phyloP scores from a whole-genome alignment of 2,329 filamentous ascomycete species.

The Fusarium sambucinum region DNA sequence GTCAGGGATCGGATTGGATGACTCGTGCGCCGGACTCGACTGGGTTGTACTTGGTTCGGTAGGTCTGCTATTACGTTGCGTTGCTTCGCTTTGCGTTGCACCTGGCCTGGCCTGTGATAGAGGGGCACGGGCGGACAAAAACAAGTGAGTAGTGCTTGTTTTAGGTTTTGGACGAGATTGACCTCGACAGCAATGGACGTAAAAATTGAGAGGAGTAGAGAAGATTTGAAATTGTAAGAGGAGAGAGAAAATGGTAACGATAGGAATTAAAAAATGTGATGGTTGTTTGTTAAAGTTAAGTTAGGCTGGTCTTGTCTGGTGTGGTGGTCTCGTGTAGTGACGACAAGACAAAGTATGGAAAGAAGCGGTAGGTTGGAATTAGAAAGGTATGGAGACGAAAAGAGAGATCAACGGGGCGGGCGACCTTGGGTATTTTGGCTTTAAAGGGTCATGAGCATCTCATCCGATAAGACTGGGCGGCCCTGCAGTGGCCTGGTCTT shows the following conservation, averaged over 20 bases:
- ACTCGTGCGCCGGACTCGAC: constrained; percentile 36
- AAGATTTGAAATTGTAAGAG: background rate
- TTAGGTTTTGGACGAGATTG: constrained; percentile 10
- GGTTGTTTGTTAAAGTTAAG: constrained; percentile 18
- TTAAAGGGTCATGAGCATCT: constrained; percentile 5
- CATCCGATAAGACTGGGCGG: background rate
- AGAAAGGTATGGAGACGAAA: constrained; percentile 3
- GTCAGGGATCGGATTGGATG: constrained; percentile 24
- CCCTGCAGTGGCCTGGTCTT: constrained; percentile 5
- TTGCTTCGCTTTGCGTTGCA: constrained; percentile 32
- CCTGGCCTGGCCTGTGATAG: constrained; percentile 35
- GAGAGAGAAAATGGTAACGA: constrained; percentile 6
- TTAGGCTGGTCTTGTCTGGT: constrained; percentile 11
- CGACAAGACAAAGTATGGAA: constrained; percentile 19
- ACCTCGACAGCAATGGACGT: background rate
- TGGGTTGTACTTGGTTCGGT: constrained; percentile 33
- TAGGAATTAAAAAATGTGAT: constrained; percentile 23
- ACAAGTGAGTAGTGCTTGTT: constrained; percentile 23
- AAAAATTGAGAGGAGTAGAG: background rate
- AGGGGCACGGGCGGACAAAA: constrained; percentile 47
- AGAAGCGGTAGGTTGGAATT: constrained; percentile 26
- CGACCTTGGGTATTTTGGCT: constrained; percentile 38
- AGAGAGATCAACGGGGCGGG: constrained; percentile 22
- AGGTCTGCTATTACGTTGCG: constrained; percentile 17
- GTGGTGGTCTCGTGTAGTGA: constrained; percentile 17